phyloP scores from a whole-genome alignment of 768 basidiomycete genomes.

The Termitomyces sp. region DNA sequence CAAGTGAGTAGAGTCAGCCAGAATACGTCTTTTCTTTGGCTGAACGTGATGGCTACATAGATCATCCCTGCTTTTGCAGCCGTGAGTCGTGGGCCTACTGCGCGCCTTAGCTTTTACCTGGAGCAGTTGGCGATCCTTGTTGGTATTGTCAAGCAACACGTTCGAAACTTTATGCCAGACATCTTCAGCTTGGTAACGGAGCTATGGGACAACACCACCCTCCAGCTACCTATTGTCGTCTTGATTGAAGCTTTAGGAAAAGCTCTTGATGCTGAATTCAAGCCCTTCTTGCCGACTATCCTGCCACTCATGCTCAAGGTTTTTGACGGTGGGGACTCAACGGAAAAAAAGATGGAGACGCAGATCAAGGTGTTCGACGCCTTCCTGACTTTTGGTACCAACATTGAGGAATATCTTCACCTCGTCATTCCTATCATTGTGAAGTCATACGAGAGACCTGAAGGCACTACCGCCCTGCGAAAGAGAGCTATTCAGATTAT shows the following conservation, averaged over 20 bases:
- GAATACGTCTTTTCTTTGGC: not conserved
- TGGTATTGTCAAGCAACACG: constrained; percentile 94
- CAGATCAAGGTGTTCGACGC: constrained; percentile 94
- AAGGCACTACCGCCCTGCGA: constrained; percentile 67
- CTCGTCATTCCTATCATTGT: constrained; percentile 94
- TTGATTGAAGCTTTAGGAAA: constrained; percentile 90
- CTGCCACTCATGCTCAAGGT: constrained; percentile 86
- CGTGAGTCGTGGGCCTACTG: constrained; percentile 78
- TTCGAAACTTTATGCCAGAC: constrained; percentile 85
- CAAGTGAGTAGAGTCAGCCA: constrained; percentile 47
- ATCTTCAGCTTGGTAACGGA: constrained; percentile 84
- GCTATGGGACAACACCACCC: constrained; percentile 78
- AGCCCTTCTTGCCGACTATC: constrained; percentile 88
- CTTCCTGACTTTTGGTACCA: constrained; percentile 90
- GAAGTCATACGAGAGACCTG: constrained; percentile 79
- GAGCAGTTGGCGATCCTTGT: constrained; percentile 95
- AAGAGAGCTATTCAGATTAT: constrained; percentile 90
- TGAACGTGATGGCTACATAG: constrained; percentile 25
- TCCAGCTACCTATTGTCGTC: constrained; percentile 89
- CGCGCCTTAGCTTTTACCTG: constrained; percentile 84
- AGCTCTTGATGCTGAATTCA: constrained; percentile 95
- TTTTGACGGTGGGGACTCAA: constrained; percentile 75
- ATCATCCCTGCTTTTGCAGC: constrained; percentile 93
- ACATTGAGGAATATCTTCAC: constrained; percentile 97
- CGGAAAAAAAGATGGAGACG: constrained; percentile 69